These are phyloP conservation scores for Perkinsus marinus DNA, from an alignment of 169 alveolate species.

Conservation along the genomic window DNA sequence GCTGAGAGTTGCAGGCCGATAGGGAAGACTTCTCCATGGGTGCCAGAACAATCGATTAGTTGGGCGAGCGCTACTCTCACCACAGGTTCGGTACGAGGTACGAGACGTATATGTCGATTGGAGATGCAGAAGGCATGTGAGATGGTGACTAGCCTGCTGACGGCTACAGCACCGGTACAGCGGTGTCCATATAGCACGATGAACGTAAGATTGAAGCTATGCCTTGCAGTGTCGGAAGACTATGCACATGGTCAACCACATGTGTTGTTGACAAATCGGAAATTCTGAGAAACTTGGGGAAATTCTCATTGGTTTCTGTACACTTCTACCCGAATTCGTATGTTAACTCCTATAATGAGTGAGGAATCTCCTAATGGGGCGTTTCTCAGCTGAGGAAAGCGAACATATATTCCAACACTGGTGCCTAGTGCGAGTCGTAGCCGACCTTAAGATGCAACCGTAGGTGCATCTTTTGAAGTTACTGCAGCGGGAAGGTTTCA, in stretches of 20 bases:
- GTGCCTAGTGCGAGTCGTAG: not conserved
- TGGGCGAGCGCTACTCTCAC: not conserved
- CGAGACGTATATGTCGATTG: not conserved
- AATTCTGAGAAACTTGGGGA: too few species aligned
- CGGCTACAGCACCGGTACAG: conserved; percentile 55
- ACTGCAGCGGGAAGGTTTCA: conserved; percentile 62
- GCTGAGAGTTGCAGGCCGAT: not conserved
- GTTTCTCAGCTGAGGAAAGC: too few species aligned
- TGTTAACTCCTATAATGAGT: too few species aligned
- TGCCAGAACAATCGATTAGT: not conserved
- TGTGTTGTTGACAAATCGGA: too few species aligned
- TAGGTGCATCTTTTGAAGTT: conserved; percentile 32
- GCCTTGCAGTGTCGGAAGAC: too few species aligned
- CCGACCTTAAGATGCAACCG: not conserved
- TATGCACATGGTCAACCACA: too few species aligned
- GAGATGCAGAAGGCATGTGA: conserved; percentile 71
- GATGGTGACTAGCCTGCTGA: conserved; percentile 64
- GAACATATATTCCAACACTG: too few species aligned
- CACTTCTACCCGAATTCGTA: too few species aligned
- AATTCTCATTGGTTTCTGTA: too few species aligned
- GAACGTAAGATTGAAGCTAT: conserved; percentile 64
- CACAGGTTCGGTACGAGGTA: not conserved
- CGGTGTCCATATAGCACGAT: conserved; percentile 55
- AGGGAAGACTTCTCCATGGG: not conserved
- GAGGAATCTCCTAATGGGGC: too few species aligned